A percentile compares a stretch with the other conserved stretches of the same genome.
Evolutionary conservation across 2,329 filamentous ascomycete genomes (phyloP).

Genomic region (Pleomassaria siparia): DNA sequence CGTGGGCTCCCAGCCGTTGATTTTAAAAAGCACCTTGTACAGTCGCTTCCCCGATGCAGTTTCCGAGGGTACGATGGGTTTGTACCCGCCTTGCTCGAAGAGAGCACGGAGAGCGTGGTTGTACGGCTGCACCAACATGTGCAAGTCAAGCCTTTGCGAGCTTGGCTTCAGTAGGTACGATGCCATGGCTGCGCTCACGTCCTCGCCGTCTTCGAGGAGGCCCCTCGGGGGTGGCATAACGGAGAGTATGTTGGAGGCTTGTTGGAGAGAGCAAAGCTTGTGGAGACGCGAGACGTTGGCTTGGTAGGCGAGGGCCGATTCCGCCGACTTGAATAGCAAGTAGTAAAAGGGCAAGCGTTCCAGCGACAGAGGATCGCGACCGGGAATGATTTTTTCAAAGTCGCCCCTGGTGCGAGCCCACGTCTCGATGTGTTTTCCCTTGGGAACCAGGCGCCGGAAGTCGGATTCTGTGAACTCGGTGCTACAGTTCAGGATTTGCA

Average conservation of each 20-base stretch:
- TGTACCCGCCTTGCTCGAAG: constrained; percentile 35
- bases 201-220: constrained; percentile 50
- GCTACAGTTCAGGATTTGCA: constrained; percentile 58
- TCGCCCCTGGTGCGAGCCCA: constrained; percentile 63
- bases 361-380: constrained; percentile 64
- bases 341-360: constrained; percentile 67
- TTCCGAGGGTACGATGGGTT: constrained; percentile 26
- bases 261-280: constrained; percentile 48
- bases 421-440: constrained; percentile 64
- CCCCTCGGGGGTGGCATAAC: constrained; percentile 47
- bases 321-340: constrained; percentile 64
- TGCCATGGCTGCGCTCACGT: constrained; percentile 45
- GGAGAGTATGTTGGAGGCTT: constrained; percentile 46
- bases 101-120: constrained; percentile 45
- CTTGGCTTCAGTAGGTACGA: constrained; percentile 52
- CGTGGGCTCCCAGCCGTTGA: constrained; percentile 39
- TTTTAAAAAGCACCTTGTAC: constrained; percentile 36
- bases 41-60: constrained; percentile 19
- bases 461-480: constrained; percentile 63
- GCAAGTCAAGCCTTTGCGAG: constrained; percentile 23
- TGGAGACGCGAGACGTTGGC: constrained; percentile 57
- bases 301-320: constrained; percentile 64
- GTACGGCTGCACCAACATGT: constrained; percentile 38
- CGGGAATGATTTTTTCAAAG: constrained; percentile 65
- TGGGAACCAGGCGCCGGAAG: constrained; percentile 67